Evolutionary conservation across 352 stramenopile genomes (phyloP).

Genomic region (Phytophthora macrochlamydospora): DNA sequence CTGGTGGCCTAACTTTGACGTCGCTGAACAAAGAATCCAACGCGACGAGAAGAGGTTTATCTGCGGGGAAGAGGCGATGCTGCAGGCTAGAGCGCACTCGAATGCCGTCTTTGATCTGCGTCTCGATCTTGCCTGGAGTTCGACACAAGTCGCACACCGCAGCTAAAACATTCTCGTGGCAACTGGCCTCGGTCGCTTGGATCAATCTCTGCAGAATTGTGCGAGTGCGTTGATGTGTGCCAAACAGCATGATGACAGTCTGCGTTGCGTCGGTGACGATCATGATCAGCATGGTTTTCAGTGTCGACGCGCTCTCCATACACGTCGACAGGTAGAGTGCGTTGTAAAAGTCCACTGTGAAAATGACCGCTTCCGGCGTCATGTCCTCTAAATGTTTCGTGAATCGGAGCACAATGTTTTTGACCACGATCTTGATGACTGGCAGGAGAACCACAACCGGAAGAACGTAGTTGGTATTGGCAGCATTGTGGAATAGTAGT

Average conservation of each 20-base stretch:
- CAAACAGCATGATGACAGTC: neutral
- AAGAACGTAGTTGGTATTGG: neutral
- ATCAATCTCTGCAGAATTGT: conserved; percentile 6
- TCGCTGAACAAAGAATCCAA: conserved; percentile 2
- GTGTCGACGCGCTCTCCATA: conserved; percentile 19
- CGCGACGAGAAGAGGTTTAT: conserved; percentile 4
- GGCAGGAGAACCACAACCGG: conserved; percentile 18
- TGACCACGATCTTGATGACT: conserved; percentile 18
- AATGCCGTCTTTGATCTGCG: neutral
- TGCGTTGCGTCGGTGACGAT: conserved; percentile 13
- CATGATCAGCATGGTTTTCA: conserved; percentile 9
- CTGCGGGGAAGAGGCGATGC: conserved; percentile 1
- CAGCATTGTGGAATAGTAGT: conserved; percentile 7
- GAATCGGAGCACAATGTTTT: conserved; percentile 16
- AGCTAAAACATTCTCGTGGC: conserved; percentile 4
- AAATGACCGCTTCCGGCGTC: conserved; percentile 24
- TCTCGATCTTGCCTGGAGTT: conserved; percentile 1
- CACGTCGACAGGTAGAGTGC: conserved; percentile 22
- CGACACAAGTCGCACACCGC: conserved; percentile 9
- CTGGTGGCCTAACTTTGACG: neutral
- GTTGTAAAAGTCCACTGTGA: conserved; percentile 33
- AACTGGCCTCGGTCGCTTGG: neutral
- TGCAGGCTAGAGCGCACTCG: conserved; percentile 11
- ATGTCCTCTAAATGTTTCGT: conserved; percentile 22
- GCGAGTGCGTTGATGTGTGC: conserved; percentile 2